Base-by-base conservation (phyloP, 108 stramenopile species). In the Skeletonema tropicum region DNA sequence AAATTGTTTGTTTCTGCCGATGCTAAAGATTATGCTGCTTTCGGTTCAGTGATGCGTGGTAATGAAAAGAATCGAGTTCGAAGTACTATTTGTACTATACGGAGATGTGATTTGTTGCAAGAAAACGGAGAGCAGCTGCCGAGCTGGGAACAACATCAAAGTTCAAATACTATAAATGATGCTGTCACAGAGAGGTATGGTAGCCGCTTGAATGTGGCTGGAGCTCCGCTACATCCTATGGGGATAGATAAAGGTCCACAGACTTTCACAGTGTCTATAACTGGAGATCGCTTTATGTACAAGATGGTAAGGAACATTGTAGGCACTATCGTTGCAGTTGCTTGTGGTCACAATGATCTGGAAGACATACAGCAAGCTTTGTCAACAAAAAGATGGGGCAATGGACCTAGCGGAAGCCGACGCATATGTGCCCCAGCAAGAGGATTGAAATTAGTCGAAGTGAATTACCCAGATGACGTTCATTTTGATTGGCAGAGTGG, bases 261-360 rank as follows among this genome's bases (percentile, higher is more conserved):
- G 26, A 84, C 82, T 23, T 90, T 68, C 57, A 79, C 65, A 30
- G 64, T 93, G 10, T 64, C 73, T 0, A 74, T 95, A 15, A 79
- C 74, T 2, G 94, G 92, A 5, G 87, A 95, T 69, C 85, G 94
- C 33, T 95, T 93, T 70, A 65, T 95, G 17, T 95, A 95, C 77
- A 92, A 92, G 68, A 90, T 90, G 90, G 79, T 89, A 17, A 82
- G 94, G 31, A 86, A 92, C 45, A 67, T 95, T 35, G 94, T 91
- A 17, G 94, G 94, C 58, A 59, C 89, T 5, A 75, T 95, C 15
- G 89, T 95, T 11, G 88, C 86, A 13, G 77, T 89, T 26, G 92
- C 86, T 26, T 77, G 61, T 21, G 81, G 80, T 7, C 72, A 81
- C 32, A 52, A 89, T 52, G 65, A 75, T 26, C 19, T 78, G 57